Evolutionary conservation across 345 rosid genomes (phyloP).

Genomic region (Eucalyptus pauciflora): DNA sequence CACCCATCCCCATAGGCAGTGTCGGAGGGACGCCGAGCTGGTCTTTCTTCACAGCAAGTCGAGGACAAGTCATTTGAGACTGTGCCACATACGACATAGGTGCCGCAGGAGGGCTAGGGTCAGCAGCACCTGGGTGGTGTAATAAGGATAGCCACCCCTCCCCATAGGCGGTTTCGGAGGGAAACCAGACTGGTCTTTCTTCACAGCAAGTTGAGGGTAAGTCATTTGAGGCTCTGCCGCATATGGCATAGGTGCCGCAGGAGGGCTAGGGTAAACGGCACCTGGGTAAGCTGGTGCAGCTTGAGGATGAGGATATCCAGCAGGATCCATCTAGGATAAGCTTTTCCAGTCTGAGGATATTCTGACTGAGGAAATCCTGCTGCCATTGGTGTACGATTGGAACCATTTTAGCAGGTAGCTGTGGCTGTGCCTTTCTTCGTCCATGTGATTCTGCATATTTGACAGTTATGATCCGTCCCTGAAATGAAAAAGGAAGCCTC

Average conservation of each 20-base stretch:
- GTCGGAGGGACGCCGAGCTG: slow-evolving; percentile 12
- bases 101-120: slow-evolving; percentile 23
- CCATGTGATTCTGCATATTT: slow-evolving; percentile 49
- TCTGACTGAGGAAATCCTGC: slow-evolving; percentile 10
- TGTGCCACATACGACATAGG: neutral
- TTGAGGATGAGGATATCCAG: slow-evolving; percentile 38
- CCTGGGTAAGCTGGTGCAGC: slow-evolving; percentile 20
- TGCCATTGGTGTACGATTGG: slow-evolving; percentile 21
- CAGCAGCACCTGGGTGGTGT: slow-evolving; percentile 19
- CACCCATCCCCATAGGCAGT: slow-evolving; percentile 36
- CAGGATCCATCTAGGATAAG: slow-evolving; percentile 12
- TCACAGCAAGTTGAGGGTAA: slow-evolving; percentile 11
- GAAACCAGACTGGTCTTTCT: slow-evolving; percentile 27
- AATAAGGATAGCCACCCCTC: slow-evolving; percentile 37
- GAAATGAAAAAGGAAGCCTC: neutral
- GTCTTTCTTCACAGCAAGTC: slow-evolving; percentile 23
- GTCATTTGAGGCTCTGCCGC: slow-evolving; percentile 20
- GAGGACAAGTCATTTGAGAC: slow-evolving; percentile 17
- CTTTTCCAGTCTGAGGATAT: slow-evolving; percentile 28
- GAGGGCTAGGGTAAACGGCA: slow-evolving; percentile 31
- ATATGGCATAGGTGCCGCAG: slow-evolving; percentile 22
- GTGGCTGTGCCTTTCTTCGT: slow-evolving; percentile 30
- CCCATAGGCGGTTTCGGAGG: slow-evolving; percentile 19
- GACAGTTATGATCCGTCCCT: slow-evolving; percentile 43
- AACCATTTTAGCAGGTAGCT: slow-evolving; percentile 17